Evolutionary conservation across 768 basidiomycete genomes (phyloP).

Genomic region (Phanerochaete sordida): DNA sequence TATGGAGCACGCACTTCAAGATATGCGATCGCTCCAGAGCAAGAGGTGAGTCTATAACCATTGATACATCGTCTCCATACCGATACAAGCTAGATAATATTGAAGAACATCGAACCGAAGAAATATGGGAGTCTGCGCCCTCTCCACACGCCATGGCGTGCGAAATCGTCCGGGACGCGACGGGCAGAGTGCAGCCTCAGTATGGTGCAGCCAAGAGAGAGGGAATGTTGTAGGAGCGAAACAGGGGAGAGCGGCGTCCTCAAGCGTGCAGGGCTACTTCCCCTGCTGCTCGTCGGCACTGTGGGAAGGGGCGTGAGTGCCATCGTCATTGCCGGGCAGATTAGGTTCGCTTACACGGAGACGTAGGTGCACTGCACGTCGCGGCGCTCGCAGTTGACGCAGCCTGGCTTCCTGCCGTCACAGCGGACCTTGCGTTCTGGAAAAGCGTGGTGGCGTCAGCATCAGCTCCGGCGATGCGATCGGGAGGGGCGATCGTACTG

Average conservation of each 20-base stretch:
- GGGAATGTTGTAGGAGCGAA: no score
- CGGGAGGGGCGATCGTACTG: slow-evolving; percentile 4
- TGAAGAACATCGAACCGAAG: background rate
- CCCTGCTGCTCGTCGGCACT: slow-evolving; percentile 1
- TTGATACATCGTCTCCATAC: background rate
- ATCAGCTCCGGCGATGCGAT: background rate
- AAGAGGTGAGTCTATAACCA: background rate
- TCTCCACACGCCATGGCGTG: no score
- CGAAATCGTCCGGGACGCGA: no score
- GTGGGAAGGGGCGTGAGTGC: background rate
- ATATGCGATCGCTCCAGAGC: no score
- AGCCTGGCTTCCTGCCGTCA: slow-evolving; percentile 11
- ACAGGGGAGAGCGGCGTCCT: background rate
- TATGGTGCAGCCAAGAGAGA: no score
- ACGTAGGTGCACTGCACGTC: slow-evolving; percentile 11
- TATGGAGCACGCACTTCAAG: no score
- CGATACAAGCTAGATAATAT: background rate
- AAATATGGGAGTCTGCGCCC: background rate
- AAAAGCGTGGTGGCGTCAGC: slow-evolving; percentile 1
- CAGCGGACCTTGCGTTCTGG: slow-evolving; percentile 17
- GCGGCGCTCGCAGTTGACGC: slow-evolving; percentile 15
- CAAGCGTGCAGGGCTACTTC: background rate
- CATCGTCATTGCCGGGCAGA: background rate
- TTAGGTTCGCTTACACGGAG: slow-evolving; percentile 9
- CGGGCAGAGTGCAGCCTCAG: background rate